A percentile compares a stretch with the other conserved stretches of the same genome.
phyloP scores from a whole-genome alignment of 768 basidiomycete genomes.

The Naganishia antarctica region DNA sequence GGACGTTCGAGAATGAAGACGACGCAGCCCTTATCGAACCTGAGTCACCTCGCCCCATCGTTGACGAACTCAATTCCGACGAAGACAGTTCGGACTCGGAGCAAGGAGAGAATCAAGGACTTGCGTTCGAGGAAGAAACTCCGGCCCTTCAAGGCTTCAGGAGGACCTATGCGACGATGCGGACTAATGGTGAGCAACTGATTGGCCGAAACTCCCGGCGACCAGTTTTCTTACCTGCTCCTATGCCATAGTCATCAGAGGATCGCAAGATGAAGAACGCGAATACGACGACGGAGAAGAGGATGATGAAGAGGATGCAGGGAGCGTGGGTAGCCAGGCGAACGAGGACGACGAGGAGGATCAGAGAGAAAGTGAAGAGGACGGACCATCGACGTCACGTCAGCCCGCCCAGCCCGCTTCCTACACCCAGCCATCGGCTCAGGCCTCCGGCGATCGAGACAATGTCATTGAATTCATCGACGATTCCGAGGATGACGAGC shows the following conservation, averaged over 20 bases:
- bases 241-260: background rate
- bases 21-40: background rate
- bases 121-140: background rate
- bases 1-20: background rate
- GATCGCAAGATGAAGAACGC: background rate
- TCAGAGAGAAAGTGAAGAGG: background rate
- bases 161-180: background rate
- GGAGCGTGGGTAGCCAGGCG: background rate
- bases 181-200: background rate
- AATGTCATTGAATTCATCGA: constrained; percentile 6
- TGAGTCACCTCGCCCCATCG: background rate
- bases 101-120: background rate
- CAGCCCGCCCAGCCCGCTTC: background rate
- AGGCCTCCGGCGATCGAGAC: background rate
- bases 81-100: background rate
- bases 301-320: background rate
- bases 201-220: background rate
- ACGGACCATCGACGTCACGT: background rate
- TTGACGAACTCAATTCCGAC: background rate
- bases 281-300: background rate
- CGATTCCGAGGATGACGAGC: background rate
- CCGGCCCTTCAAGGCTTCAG: background rate
- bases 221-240: background rate
- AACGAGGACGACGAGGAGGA: background rate
- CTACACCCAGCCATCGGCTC: too few species aligned